Evolutionary conservation across 1,284 basidiomycete species (phyloP), one percentile per base, ranked within the genome.

Genomic region (Trametes sp.): DNA sequence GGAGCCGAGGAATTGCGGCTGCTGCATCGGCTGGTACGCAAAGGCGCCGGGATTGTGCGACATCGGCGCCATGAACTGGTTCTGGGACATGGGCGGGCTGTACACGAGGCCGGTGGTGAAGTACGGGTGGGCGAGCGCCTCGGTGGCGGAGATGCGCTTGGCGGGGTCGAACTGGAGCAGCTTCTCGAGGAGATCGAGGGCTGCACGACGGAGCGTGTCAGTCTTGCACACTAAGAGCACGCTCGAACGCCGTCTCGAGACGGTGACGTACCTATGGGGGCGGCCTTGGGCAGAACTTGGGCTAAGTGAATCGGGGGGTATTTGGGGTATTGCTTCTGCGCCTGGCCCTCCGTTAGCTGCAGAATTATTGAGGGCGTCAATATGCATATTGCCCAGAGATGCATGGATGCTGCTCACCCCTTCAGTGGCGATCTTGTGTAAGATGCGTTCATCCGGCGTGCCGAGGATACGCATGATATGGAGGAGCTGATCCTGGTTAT

Each of bases 391-490:
- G 21, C 55, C 55, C 60, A 61, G 59, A 50, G 21, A 56, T 13
- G 19, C 23, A 28, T n/a, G n/a, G n/a, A n/a, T n/a, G n/a, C n/a
- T n/a, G 81, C 92, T 64, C 69, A 96, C 96, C 54, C 95, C 95
- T 78, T 99, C 96, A 58, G 90, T 89, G 51, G 89, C 87, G 74
- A 99, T 96, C 75, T 97, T 94, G 70, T 92, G 87, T 62, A 99
- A 84, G 23, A 93, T 92, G 21, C 89, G 85, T 52, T 98, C 96
- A 64, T 94, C 92, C 0, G 98, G 98, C 0, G 98, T 99, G 16
- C 98, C 98, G 64, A 99, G 88, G 62, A 99, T 94, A 71, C 96
- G 88, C 88, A 99, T 95, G 74, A 99, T 99, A 74, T 98, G 96
- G 57, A 97, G 85, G 14, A 99, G 83, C 76, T 99, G 98, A 77